These are phyloP conservation scores for Hemisphaericaspora lyxosophila DNA, from an alignment of 1,139 yeast genomes.

Conservation along the genomic window DNA sequence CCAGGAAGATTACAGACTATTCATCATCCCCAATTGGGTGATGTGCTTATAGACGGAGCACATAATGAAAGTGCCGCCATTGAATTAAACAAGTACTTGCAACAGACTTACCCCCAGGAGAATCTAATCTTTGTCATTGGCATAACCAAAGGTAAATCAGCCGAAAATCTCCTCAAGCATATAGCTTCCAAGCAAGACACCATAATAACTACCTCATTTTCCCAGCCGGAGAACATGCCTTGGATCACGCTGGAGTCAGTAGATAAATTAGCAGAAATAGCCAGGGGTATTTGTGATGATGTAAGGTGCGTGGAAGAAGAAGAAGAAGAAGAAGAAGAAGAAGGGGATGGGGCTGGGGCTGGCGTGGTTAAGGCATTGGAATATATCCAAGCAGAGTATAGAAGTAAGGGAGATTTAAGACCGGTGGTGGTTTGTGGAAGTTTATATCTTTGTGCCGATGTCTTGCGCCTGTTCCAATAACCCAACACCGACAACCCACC, in stretches of 20 bases:
- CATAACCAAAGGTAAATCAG: constrained; percentile 70
- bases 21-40: constrained; percentile 21
- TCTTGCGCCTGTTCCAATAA: constrained; percentile 37
- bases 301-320: no score
- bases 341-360: constrained; percentile 25
- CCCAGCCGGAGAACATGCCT: constrained; percentile 84
- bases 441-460: constrained; percentile 71
- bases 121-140: constrained; percentile 68
- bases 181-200: constrained; percentile 52
- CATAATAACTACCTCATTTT: constrained; percentile 63
- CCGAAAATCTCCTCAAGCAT: constrained; percentile 50
- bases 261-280: constrained; percentile 11
- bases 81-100: constrained; percentile 49
- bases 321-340: no score
- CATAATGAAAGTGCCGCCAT: constrained; percentile 84
- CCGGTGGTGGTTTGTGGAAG: constrained; percentile 73
- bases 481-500: no score
- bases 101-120: constrained; percentile 4
- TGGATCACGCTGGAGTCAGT: constrained; percentile 66
- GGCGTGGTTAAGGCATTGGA: constrained; percentile 19
- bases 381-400: constrained; percentile 16
- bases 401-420: constrained; percentile 23
- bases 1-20: constrained; percentile 62
- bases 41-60: constrained; percentile 80
- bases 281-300: constrained; percentile 14